Percentiles rank a stretch among this genome's conserved stretches.
phyloP scores from a whole-genome alignment of 148 eudicot genomes.

The Arbutus unedo region DNA sequence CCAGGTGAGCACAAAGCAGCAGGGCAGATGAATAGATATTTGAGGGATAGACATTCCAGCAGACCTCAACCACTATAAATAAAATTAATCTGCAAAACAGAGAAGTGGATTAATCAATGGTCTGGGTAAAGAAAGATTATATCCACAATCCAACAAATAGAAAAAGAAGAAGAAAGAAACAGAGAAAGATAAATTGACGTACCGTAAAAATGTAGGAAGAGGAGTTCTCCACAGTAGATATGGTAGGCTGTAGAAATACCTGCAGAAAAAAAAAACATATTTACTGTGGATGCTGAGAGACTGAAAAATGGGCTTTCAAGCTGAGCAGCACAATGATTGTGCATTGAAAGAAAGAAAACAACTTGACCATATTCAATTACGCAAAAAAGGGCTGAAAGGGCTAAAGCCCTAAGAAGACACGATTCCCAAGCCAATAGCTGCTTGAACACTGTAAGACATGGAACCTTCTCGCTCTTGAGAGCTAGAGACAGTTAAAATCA shows the following conservation, averaged over 20 bases:
- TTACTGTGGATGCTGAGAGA: background rate
- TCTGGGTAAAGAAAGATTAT: background rate
- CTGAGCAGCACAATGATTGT: too few species aligned
- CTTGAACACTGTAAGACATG: too few species aligned
- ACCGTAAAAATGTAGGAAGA: constrained; percentile 71
- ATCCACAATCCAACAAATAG: background rate
- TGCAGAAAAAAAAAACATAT: constrained; percentile 19
- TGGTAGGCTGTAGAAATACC: constrained; percentile 93
- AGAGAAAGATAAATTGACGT: constrained; percentile 6
- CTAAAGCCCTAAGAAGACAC: too few species aligned
- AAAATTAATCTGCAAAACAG: constrained; percentile 58
- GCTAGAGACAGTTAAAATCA: too few species aligned
- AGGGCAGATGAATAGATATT: constrained; percentile 50
- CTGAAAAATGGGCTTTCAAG: too few species aligned
- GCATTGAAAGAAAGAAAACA: too few species aligned
- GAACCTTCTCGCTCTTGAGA: too few species aligned
- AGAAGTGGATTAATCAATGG: background rate
- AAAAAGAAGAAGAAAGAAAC: background rate
- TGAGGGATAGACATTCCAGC: constrained; percentile 90
- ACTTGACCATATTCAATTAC: too few species aligned
- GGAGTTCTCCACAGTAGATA: constrained; percentile 87
- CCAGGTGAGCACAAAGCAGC: constrained; percentile 56
- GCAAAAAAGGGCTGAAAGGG: too few species aligned
- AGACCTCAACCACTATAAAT: constrained; percentile 57
- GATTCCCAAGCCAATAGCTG: too few species aligned